Base-by-base conservation (phyloP, 75 land plant species). In the Pinus taeda region DNA sequence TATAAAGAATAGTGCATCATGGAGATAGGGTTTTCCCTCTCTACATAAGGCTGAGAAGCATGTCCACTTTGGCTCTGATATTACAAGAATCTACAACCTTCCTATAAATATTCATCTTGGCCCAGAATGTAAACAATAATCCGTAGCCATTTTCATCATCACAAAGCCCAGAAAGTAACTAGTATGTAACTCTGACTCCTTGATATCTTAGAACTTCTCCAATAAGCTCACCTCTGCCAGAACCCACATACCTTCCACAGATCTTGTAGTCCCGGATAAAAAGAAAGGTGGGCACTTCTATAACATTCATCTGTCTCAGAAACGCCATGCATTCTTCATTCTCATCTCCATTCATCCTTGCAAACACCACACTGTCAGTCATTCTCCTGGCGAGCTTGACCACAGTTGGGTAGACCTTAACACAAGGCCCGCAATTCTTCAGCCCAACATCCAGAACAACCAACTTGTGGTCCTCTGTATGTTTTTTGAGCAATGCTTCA, bases 371-470 rank as follows among this genome's bases (percentile, higher is more conserved):
- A 7, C 83, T 80, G 14, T 90, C 97, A 59, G 74, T 77, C 99
- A 96, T 96, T 84, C 83, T 85, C 81, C 78, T 87, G 13, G 98
- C 93, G 62, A 96, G 90, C 89, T 89, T 96, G 17, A 96, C 37
- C 81, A 96, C 91, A 75, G 95, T 92, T 20, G 99, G 99, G 74
- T 96, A 96, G 29, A 96, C 95, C 89, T 96, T 94, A 74, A 96
- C 99, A 80, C 99, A 96, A 4, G 99, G 98, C 55, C 99, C 99
- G 63, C 99, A 96, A 71, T 94, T 90, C 89, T 96, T 96, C 78
- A 96, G 86, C 56, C 99, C 99, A 24, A 96, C 99, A 75, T 96
- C 99, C 63, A 96, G 78, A 13, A 96, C 98, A 42, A 96, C 59
- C 74, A 96, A 80, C 85, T 92, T 96, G 37, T 83, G 81, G 59